These are phyloP conservation scores for Cryphonectria nitschkei DNA, from an alignment of 2,329 filamentous ascomycete genomes.

Conservation along the genomic window DNA sequence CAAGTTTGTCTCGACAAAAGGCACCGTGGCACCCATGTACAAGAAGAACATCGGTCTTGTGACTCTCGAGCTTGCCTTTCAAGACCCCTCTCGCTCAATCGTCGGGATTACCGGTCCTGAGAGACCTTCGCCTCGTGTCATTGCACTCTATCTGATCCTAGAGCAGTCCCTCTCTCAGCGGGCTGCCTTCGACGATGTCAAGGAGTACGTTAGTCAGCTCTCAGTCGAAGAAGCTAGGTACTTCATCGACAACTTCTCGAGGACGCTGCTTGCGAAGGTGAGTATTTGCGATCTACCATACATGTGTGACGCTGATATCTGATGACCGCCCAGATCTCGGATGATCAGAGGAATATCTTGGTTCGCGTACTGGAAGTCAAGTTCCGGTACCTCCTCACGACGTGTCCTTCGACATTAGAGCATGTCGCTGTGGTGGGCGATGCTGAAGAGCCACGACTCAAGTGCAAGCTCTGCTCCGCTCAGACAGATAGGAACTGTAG, in stretches of 20 bases:
- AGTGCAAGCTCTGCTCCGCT: conserved; percentile 33
- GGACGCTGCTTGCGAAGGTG: conserved; percentile 40
- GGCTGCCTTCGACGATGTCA: conserved; percentile 51
- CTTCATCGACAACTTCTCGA: conserved; percentile 44
- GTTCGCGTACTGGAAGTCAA: conserved; percentile 45
- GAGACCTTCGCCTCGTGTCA: conserved; percentile 35
- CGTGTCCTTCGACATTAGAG: conserved; percentile 41
- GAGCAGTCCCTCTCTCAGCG: conserved; percentile 39
- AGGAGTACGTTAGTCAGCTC: conserved; percentile 48
- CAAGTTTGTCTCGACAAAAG: conserved; percentile 34
- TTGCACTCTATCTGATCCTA: conserved; percentile 40
- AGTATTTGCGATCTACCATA: conserved; percentile 7
- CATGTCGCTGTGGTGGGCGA: conserved; percentile 32
- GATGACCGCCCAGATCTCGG: not conserved
- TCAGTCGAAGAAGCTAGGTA: conserved; percentile 44
- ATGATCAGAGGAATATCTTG: conserved; percentile 18
- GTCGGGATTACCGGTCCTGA: conserved; percentile 20
- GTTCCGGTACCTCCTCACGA: conserved; percentile 49
- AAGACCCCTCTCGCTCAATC: conserved; percentile 32
- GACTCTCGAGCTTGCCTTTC: conserved; percentile 39
- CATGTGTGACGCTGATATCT: conserved; percentile 2
- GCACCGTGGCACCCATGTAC: conserved; percentile 38
- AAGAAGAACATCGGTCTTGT: conserved; percentile 41
- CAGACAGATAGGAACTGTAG: conserved; percentile 27
- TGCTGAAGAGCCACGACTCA: conserved; percentile 29